Conservation (phyloP, 192 early-diverging fungal genomes). For the Kappamyces sp. region DNA sequence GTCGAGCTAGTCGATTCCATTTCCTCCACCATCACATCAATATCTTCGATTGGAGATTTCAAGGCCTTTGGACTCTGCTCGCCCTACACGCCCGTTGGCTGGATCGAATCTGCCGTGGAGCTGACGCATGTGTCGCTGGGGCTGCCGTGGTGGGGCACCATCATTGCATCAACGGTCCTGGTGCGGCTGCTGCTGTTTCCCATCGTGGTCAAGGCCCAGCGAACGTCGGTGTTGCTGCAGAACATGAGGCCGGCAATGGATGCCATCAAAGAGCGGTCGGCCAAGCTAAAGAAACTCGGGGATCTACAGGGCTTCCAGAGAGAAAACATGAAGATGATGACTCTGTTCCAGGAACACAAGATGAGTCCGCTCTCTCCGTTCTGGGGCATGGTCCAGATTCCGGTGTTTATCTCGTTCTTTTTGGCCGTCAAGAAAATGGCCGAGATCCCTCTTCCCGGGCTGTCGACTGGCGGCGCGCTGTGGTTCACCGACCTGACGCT, state of each 20-base stretch:
- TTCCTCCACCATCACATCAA: conserved; percentile 28
- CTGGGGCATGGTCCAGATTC: conserved; percentile 63
- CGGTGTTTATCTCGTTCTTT: conserved; percentile 81
- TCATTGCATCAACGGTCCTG: conserved; percentile 50
- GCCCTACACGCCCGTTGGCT: conserved; percentile 64
- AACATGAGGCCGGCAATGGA: conserved; percentile 68
- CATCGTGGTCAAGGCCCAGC: conserved; percentile 64
- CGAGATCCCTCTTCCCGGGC: conserved; percentile 70
- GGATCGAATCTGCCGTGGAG: conserved; percentile 68
- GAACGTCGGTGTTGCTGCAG: conserved; percentile 58
- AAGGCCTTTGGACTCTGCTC: conserved; percentile 68
- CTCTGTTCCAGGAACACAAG: conserved; percentile 55
- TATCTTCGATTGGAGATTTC: conserved; percentile 79
- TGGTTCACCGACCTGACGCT: conserved; percentile 85
- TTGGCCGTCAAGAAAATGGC: conserved; percentile 77
- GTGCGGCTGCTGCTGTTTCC: conserved; percentile 69
- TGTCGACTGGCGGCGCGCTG: conserved; percentile 63
- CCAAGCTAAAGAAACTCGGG: conserved; percentile 42
- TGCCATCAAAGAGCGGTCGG: conserved; percentile 61
- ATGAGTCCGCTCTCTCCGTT: conserved; percentile 62
- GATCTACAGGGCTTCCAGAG: conserved; percentile 49
- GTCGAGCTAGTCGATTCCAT: conserved; percentile 8
- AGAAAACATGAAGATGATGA: conserved; percentile 44
- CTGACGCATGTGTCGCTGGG: conserved; percentile 72
- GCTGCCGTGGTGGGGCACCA: conserved; percentile 68